Evolutionary conservation across 495 filamentous ascomycete genomes (phyloP).

Genomic region (Aspergillus baeticus): DNA sequence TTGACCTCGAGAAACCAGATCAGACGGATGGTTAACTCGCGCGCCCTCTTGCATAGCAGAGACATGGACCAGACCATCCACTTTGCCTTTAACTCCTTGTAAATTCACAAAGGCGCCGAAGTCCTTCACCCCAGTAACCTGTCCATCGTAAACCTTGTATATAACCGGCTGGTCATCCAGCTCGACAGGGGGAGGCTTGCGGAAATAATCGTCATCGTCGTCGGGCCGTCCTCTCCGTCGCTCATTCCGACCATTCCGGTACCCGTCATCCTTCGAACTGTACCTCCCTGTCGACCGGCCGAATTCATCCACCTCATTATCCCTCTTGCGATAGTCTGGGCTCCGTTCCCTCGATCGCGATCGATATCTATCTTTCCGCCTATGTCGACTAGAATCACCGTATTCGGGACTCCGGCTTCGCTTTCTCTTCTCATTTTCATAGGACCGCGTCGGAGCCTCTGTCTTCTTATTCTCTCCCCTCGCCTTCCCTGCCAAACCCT

Average conservation of each 20-base stretch:
- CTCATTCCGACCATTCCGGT: conserved; percentile 40
- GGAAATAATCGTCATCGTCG: conserved; percentile 65
- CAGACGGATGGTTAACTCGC: conserved; percentile 87
- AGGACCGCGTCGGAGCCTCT: conserved; percentile 23
- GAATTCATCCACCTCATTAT: conserved; percentile 64
- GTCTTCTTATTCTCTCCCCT: conserved; percentile 22
- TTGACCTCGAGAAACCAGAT: conserved; percentile 78
- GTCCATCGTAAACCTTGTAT: conserved; percentile 87
- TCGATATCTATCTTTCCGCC: conserved; percentile 51
- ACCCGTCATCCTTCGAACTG: conserved; percentile 39
- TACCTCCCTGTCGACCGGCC: conserved; percentile 47
- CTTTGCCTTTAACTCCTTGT: conserved; percentile 79
- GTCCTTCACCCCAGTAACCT: conserved; percentile 87
- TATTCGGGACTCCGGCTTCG: conserved; percentile 72
- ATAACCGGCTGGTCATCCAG: conserved; percentile 77
- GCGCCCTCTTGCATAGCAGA: conserved; percentile 87
- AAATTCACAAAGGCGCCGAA: conserved; percentile 96
- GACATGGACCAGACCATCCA: conserved; percentile 94
- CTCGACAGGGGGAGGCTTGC: conserved; percentile 71
- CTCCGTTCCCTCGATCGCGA: conserved; percentile 56
- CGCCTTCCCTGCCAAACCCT: conserved; percentile 75
- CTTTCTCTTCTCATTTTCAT: conserved; percentile 33
- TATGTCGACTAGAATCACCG: conserved; percentile 53
- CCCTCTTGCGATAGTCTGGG: conserved; percentile 43
- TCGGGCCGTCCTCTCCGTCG: conserved; percentile 40